Evolutionary conservation across 495 filamentous ascomycete species (phyloP), one percentile per base, ranked within the genome.

Genomic region (Talaromyces borbonicus): DNA sequence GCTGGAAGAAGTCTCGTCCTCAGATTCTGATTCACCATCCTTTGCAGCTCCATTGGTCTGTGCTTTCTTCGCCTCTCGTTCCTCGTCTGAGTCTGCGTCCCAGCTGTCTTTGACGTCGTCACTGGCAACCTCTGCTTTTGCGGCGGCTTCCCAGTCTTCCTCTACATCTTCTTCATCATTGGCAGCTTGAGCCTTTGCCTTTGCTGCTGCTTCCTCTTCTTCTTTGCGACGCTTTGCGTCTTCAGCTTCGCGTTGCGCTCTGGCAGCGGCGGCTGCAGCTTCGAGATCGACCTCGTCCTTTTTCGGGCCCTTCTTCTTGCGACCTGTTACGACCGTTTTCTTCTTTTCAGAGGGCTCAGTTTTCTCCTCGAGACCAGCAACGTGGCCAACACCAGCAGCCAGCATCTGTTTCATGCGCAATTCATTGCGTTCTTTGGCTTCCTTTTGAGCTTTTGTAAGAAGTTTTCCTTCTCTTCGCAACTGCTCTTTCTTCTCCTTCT

Each of bases 401-500:
- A 95, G 72, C 90, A 97, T 90, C 64, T 97, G 93, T 75, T 95
- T 79, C 54, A 95, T 72, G 46, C 92, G 89, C 55, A 85, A 67
- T 61, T 96, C 85, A 57, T 88, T 84, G 49, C 78, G 77, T 22
- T 80, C 79, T 61, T 90, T 84, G 49, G 83, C 83, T 55, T 95
- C 88, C 56, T 80, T 85, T 63, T 99, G 89, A 23, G 90, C 87
- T 63, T 95, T 92, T 51, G 90, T 95, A 49, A 95, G 71, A 54
- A 88, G 89, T 60, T 94, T 96, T 56, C 93, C 93, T 64, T 95
- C 89, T 59, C 79, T 90, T 70, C 92, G 92, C 12, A 95, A 77
- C 65, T 95, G 85, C 56, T 99, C 93, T 50, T 94, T 88, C 70
- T 78, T 90, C 64, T 95, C 85, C 64, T 84, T 93, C 60, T 99